A percentile compares a stretch with the other conserved stretches of the same genome.
Evolutionary conservation across 768 basidiomycete genomes (phyloP).

Genomic region (Termitomyces sp.): DNA sequence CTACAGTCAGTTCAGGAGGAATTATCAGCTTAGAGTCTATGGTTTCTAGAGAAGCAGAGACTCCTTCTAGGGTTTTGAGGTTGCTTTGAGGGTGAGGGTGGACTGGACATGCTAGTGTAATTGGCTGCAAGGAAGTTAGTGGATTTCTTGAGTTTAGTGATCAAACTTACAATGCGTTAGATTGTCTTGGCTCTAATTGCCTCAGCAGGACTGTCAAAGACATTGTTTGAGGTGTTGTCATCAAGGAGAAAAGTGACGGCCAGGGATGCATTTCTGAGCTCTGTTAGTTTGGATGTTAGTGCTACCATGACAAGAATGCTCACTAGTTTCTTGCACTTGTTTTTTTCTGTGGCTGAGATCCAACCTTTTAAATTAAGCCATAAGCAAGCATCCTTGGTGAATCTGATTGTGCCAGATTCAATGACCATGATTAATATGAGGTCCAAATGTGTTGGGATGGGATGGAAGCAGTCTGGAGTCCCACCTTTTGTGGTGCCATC

Average conservation of each 20-base stretch:
- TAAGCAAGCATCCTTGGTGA: background rate
- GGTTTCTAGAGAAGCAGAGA: background rate
- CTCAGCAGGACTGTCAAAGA: background rate
- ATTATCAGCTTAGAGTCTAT: background rate
- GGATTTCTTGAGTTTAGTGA: background rate
- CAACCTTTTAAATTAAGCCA: no score
- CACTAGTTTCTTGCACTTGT: background rate
- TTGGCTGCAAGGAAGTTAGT: no score
- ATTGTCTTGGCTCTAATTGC: background rate
- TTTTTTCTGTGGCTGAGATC: no score
- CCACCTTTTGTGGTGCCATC: background rate
- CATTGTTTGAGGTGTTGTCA: background rate
- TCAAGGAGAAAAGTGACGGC: background rate
- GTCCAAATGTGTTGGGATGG: no score
- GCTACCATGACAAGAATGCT: background rate
- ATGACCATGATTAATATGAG: background rate
- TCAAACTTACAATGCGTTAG: no score
- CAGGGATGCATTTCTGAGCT: background rate
- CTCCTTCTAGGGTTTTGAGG: background rate
- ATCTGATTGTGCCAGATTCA: background rate
- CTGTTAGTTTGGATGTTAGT: no score
- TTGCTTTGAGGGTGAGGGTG: background rate
- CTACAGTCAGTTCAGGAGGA: no score
- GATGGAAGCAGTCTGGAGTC: no score
- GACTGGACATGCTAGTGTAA: background rate